Base-by-base conservation (phyloP, 768 basidiomycete genomes). In the Tubosaeta sp. region DNA sequence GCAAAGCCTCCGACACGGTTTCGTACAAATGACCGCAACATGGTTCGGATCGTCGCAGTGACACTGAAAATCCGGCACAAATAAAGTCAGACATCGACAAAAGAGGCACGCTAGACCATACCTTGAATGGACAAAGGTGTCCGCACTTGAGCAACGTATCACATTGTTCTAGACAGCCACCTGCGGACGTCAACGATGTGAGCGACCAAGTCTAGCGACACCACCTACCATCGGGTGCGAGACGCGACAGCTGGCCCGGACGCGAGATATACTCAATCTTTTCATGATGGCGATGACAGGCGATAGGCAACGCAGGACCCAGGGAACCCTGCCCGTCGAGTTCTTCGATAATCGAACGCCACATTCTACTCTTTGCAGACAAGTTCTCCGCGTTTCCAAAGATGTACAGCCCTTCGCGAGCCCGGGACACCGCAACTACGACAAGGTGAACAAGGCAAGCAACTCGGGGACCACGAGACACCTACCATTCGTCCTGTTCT, bases 351-450 rank as follows among this genome's bases (percentile, higher is more conserved):
- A 88, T 72, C 0, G 64, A 68, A 1, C 62, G 64, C 88, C 87
- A 90, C 68, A 84, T 85, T 10, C 62, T 46, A 52, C 78, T 82
- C 51, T 69, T 72, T 14, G 73, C 67, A 5, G 76, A 69, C 39
- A 87, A 62, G 38, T 82, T 78, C 0, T 74, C 64, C 0, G 84
- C 80, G 48, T 88, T 88, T 22, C 89, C 88, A 4, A 91, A 67
- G 31, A 91, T 79, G 59, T 76, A 90, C 2, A 91, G 69, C 5
- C 88, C 88, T 54, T 91, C 81, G 45, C 80, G 77, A 5, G 88
- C 88, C 19, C 88, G 76, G 19, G 87, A 88, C 5, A 91, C 64
- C 0, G 89, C 86, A 38, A 90, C 88, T 75, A 54, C 2, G 17
- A 48, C 25, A 51, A 46, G 33, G 34, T 33, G 29, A 41, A 38